Percentiles rank a stretch among this genome's conserved stretches.
phyloP scores from a whole-genome alignment of 257 asterid species.

The Solanum clarkiae region DNA sequence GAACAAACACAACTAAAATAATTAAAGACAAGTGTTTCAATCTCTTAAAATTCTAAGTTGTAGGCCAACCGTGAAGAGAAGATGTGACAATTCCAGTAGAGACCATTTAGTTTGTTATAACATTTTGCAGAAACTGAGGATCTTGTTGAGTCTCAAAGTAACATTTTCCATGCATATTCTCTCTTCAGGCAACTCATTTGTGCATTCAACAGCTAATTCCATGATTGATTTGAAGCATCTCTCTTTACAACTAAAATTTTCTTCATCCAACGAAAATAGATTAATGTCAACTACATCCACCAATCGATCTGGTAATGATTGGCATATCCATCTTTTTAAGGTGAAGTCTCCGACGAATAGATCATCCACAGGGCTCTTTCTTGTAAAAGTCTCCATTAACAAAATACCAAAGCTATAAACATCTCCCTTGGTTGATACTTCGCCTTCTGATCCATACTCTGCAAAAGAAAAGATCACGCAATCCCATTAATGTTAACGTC shows the following conservation, averaged over 20 bases:
- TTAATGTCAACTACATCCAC: not conserved
- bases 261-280: not conserved
- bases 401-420: slow-evolving; percentile 8
- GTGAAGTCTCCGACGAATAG: not conserved
- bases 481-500: not conserved
- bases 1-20: not conserved
- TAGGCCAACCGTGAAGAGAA: not conserved
- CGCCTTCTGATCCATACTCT: slow-evolving; percentile 3
- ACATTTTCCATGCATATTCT: not conserved
- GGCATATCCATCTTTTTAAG: not conserved
- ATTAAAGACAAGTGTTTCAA: not conserved
- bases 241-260: not conserved
- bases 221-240: not conserved
- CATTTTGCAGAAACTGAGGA: not conserved
- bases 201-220: slow-evolving; percentile 5
- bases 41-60: not conserved
- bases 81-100: not conserved
- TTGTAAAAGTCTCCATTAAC: slow-evolving; percentile 4
- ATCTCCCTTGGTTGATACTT: not conserved
- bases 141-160: not conserved
- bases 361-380: not conserved
- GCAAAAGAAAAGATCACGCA: not conserved
- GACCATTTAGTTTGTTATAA: not conserved
- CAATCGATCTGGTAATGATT: not conserved
- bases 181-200: not conserved